Evolutionary conservation across 2,329 filamentous ascomycete species (phyloP).

Genomic region (Trichoderma koningiopsis): DNA sequence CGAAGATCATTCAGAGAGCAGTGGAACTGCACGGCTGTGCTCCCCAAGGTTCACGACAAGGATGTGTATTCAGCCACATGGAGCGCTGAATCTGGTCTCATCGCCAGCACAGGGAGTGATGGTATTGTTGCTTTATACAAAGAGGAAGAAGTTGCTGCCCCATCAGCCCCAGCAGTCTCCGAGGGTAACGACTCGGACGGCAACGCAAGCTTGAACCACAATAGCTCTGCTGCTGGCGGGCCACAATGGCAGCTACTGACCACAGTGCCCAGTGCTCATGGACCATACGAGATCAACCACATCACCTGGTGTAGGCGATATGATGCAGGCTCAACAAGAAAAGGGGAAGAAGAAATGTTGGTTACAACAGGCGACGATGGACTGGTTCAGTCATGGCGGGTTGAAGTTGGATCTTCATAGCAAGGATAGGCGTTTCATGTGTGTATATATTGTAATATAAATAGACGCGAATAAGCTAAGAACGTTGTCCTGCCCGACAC

Average conservation of each 20-base stretch:
- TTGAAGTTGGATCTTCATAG: conserved; percentile 37
- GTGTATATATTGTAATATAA: not conserved
- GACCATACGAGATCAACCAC: conserved; percentile 93
- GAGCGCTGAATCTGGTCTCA: conserved; percentile 74
- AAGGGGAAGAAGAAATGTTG: conserved; percentile 75
- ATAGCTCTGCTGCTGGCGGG: not conserved
- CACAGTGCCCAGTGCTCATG: conserved; percentile 74
- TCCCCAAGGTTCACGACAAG: conserved; percentile 75
- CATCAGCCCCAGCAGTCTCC: not conserved
- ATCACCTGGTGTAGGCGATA: conserved; percentile 81
- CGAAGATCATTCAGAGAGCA: conserved; percentile 75
- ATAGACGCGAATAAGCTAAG: not conserved
- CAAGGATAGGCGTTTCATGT: not conserved
- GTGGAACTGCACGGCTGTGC: conserved; percentile 75
- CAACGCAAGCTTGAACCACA: not conserved
- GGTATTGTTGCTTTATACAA: conserved; percentile 78
- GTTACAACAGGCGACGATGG: conserved; percentile 93
- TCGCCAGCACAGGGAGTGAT: conserved; percentile 90
- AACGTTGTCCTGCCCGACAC: not conserved
- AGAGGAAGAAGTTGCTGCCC: conserved; percentile 49
- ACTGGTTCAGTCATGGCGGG: conserved; percentile 78
- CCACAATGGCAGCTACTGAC: conserved; percentile 68
- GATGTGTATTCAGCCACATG: conserved; percentile 84
- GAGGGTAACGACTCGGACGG: conserved; percentile 35
- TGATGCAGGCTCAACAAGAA: conserved; percentile 62